Conservation (phyloP, 2,329 filamentous ascomycete genomes). For the Ophiosphaerella herpotricha region DNA sequence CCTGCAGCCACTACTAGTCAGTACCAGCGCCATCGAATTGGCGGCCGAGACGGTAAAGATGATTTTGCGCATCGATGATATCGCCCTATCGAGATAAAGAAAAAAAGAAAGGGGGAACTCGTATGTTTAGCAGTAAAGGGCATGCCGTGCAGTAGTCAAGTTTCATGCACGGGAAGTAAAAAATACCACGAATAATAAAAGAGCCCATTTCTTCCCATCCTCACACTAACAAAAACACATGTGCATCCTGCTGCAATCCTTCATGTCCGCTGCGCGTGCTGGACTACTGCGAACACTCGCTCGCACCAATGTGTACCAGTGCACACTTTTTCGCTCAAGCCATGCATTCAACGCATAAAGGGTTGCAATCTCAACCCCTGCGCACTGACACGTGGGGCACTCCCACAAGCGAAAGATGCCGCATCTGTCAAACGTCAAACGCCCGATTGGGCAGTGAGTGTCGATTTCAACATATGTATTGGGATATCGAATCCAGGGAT, state of each 20-base stretch:
- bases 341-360: slow-evolving; percentile 2
- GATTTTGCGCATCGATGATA: slow-evolving; percentile 73
- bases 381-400: not conserved
- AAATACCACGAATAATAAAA: slow-evolving; percentile 21
- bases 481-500: no score
- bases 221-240: not conserved
- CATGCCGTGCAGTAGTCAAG: slow-evolving; percentile 3
- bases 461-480: no score
- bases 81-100: slow-evolving; percentile 56
- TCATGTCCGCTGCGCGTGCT: not conserved
- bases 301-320: not conserved
- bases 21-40: slow-evolving; percentile 95
- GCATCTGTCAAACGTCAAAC: no score
- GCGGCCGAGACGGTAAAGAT: slow-evolving; percentile 99
- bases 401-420: not conserved
- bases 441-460: no score
- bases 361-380: not conserved
- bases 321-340: not conserved
- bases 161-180: slow-evolving; percentile 2
- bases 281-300: not conserved
- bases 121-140: not conserved
- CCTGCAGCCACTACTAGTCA: slow-evolving; percentile 91
- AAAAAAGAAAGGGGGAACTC: not conserved
- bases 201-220: not conserved
- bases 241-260: not conserved